A percentile compares a stretch with the other conserved stretches of the same genome.
phyloP scores from a whole-genome alignment of 148 eudicot species.

The Fagopyrum homotropicum region DNA sequence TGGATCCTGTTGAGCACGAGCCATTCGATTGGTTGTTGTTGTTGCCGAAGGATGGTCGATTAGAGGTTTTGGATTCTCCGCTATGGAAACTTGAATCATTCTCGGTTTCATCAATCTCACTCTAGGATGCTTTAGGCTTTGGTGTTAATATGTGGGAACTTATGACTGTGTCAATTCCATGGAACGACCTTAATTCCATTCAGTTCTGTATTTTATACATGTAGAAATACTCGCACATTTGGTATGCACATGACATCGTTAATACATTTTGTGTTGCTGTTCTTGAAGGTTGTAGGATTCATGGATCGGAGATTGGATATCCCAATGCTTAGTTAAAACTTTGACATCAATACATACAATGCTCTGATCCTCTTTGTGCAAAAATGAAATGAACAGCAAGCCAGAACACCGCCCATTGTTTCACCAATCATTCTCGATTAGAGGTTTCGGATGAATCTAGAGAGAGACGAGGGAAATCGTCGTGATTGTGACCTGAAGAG shows the following conservation, averaged over 20 bases:
- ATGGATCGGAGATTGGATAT: conserved; percentile 73
- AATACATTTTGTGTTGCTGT: background rate
- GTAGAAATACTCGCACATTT: background rate
- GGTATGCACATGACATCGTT: background rate
- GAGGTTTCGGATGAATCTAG: conserved; percentile 29
- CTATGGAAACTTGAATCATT: conserved; percentile 9
- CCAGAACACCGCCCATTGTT: conserved; percentile 67
- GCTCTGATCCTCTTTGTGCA: background rate
- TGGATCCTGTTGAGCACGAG: conserved; percentile 27
- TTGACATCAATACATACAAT: background rate
- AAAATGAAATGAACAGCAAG: conserved; percentile 34
- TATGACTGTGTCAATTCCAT: conserved; percentile 65
- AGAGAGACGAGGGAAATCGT: conserved; percentile 62
- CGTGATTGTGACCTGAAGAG: conserved; percentile 55
- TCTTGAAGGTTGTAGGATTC: conserved; percentile 70
- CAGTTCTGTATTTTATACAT: conserved; percentile 37
- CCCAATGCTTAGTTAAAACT: conserved; percentile 16
- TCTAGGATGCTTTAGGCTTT: conserved; percentile 22
- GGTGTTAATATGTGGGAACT: conserved; percentile 75
- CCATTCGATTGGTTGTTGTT: background rate
- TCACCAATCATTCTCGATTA: conserved; percentile 7
- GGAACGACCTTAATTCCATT: conserved; percentile 57
- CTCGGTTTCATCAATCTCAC: conserved; percentile 28
- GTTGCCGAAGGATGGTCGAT: conserved; percentile 16
- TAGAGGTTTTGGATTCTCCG: conserved; percentile 23